Evolutionary conservation across 2,329 filamentous ascomycete species (phyloP), one percentile per base, ranked within the genome.

Genomic region (Sporothrix globosa): DNA sequence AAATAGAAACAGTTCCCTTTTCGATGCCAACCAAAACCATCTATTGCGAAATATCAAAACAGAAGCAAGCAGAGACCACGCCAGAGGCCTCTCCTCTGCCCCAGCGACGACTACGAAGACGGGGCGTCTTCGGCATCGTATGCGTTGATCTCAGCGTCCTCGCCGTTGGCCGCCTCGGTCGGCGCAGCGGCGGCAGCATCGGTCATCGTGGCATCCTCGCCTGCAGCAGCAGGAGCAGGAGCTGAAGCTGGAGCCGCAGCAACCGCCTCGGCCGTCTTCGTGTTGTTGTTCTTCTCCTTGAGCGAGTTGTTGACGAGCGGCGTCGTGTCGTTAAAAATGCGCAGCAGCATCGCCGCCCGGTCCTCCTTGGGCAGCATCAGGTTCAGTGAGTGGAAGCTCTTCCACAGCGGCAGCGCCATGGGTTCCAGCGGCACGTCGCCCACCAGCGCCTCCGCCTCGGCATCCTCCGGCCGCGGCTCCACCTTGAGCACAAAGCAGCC

Each of bases 311-410:
- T 96, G 73, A 97, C 86, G 63, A 97, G 85, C 4, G 92, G 92
- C 0, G 92, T 91, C 39, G 91, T 91, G 75, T 98, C 95, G 78
- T 97, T 96, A 82, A 91, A 99, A 72, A 99, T 85, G 27, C 96
- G 87, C 73, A 98, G 84, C 75, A 98, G 83, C 92, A 98, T 96
- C 0, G 96, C 96, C 30, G 89, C 90, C 19, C 96, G 88, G 74
- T 99, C 96, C 79, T 99, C 96, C 83, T 99, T 99, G 66, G 96
- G 95, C 77, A 99, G 85, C 96, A 99, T 99, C 69, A 99, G 87
- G 79, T 99, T 99, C 71, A 98, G 85, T 24, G 91, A 95, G 75
- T 94, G 90, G 72, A 97, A 87, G 78, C 93, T 96, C 81, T 96
- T 91, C 96, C 96, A 99, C 39, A 99, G 83, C 3, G 96, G 96